These are phyloP conservation scores for Aspergillus indologenus DNA, from an alignment of 495 filamentous ascomycete genomes.

Conservation along the genomic window DNA sequence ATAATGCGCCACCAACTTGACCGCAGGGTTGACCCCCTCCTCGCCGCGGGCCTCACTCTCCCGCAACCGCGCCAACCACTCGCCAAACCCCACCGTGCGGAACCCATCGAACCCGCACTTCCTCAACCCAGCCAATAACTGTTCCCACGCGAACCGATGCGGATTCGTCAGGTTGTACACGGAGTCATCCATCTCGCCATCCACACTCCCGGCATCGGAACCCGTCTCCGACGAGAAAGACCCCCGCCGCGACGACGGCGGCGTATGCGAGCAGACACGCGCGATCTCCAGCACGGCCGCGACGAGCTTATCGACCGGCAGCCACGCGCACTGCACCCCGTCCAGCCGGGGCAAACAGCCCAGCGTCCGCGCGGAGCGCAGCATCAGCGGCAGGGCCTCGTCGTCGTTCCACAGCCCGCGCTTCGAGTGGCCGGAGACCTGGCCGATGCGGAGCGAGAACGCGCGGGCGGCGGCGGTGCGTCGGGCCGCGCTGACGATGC, in stretches of 20 bases:
- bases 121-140: constrained; percentile 46
- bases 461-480: constrained; percentile 31
- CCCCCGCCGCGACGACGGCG: not conserved
- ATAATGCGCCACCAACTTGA: constrained; percentile 59
- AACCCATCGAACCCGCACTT: constrained; percentile 46
- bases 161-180: constrained; percentile 56
- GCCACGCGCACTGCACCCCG: constrained; percentile 44
- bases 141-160: constrained; percentile 48
- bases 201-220: not conserved
- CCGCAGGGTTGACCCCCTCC: constrained; percentile 50
- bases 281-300: constrained; percentile 46
- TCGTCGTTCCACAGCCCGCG: constrained; percentile 57
- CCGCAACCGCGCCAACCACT: constrained; percentile 50
- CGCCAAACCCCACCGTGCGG: constrained; percentile 37
- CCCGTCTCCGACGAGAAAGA: too few species aligned
- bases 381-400: constrained; percentile 55
- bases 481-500: constrained; percentile 42
- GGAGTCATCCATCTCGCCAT: constrained; percentile 23
- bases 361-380: constrained; percentile 50
- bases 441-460: constrained; percentile 56
- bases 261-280: constrained; percentile 20
- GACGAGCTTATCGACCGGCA: constrained; percentile 56
- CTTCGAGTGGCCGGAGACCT: constrained; percentile 54
- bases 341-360: constrained; percentile 44
- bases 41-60: constrained; percentile 44